Evolutionary conservation across 208 protist genomes (phyloP).

Genomic region (Tritrichomonas musculus): DNA sequence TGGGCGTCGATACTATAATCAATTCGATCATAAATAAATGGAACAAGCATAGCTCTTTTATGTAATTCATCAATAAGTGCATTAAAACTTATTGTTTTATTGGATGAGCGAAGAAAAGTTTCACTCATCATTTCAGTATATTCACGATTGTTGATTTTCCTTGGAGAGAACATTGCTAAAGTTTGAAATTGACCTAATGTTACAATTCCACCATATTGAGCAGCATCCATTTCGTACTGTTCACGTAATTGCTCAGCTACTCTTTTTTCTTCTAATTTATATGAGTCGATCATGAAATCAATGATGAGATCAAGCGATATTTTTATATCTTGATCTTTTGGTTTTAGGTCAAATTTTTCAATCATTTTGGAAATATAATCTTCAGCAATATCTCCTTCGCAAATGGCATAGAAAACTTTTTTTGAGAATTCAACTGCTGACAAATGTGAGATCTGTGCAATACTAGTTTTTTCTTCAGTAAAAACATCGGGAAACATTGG

Average conservation of each 20-base stretch:
- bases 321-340: neutral
- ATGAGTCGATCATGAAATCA: neutral
- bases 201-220: neutral
- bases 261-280: neutral
- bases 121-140: neutral
- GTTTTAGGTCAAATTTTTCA: neutral
- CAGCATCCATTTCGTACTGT: neutral
- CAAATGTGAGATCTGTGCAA: neutral
- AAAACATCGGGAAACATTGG: neutral
- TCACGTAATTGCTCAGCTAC: neutral
- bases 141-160: neutral
- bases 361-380: neutral
- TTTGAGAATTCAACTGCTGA: neutral
- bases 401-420: neutral
- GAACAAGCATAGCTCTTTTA: neutral
- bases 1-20: neutral
- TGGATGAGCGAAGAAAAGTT: neutral
- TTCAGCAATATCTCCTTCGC: neutral
- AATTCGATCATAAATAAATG: neutral
- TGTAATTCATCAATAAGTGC: neutral
- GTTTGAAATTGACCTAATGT: slow-evolving; percentile 25
- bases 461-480: too few species aligned
- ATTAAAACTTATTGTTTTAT: neutral
- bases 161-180: neutral
- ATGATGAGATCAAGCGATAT: neutral